These are phyloP conservation scores for Ceratobasidium sp. DNA, from an alignment of 1,284 basidiomycete genomes.

Conservation along the genomic window DNA sequence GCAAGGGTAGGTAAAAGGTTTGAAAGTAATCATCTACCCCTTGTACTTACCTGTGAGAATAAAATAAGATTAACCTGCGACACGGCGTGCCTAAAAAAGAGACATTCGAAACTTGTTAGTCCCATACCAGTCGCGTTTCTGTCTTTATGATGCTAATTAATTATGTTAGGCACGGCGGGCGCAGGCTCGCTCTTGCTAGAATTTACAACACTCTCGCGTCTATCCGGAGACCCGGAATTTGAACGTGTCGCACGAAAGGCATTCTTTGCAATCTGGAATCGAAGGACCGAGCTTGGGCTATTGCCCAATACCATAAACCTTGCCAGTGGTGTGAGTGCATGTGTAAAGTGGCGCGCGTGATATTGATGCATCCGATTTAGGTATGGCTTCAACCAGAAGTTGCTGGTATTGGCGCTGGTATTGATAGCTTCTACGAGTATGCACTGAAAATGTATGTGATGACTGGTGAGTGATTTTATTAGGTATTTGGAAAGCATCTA, in stretches of 20 bases:
- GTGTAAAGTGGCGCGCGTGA: not conserved
- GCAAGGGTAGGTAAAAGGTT: constrained; percentile 66
- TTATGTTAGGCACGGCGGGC: constrained; percentile 76
- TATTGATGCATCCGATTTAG: constrained; percentile 49
- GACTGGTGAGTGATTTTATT: constrained; percentile 62
- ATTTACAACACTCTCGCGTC: constrained; percentile 86
- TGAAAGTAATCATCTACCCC: not conserved
- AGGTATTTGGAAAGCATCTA: not conserved
- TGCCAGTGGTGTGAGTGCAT: constrained; percentile 68
- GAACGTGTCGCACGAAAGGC: constrained; percentile 85
- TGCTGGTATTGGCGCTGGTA: constrained; percentile 86
- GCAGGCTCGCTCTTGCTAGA: constrained; percentile 91
- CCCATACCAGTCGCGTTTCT: not conserved
- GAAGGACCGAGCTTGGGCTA: constrained; percentile 78
- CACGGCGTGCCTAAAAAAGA: constrained; percentile 72
- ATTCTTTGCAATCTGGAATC: constrained; percentile 92
- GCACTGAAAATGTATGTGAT: constrained; percentile 69
- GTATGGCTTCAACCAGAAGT: constrained; percentile 74
- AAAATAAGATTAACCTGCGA: constrained; percentile 70
- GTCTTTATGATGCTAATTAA: constrained; percentile 15
- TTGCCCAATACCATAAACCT: constrained; percentile 89
- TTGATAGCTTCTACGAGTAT: constrained; percentile 88
- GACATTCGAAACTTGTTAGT: constrained; percentile 78
- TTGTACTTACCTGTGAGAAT: constrained; percentile 23
- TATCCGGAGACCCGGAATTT: constrained; percentile 86